Evolutionary conservation across 2,329 filamentous ascomycete genomes (phyloP), one percentile per base, ranked within the genome.

Genomic region (Alternaria sp.): DNA sequence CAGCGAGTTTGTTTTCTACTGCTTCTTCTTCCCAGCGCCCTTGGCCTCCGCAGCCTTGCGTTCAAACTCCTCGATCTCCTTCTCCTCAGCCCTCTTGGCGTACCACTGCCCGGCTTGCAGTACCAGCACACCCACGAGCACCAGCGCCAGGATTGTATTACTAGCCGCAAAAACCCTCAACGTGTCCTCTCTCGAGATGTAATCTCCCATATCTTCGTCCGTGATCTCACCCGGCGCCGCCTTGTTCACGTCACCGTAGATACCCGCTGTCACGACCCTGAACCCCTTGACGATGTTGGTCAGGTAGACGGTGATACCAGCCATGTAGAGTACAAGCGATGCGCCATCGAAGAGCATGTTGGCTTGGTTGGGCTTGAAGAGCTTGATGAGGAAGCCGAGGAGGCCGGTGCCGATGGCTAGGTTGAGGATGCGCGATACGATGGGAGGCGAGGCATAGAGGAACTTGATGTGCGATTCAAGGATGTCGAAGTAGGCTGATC

Each of bases 41-140:
- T 77, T 78, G 69, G 73, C 73, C 66, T 77, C 75, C 30, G 67
- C 72, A 36, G 70, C 73, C 61, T 79, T 79, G 73, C 80, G 82
- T 80, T 89, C 87, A 67, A 90, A 85, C 77, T 88, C 87, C 75
- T 88, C 88, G 59, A 87, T 85, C 80, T 97, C 94, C 78, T 94
- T 91, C 75, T 86, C 86, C 81, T 98, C 94, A 83, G 96, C 96
- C 77, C 92, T 87, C 86, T 98, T 94, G 25, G 96, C 96, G 83
- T 99, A 99, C 96, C 95, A 98, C 86, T 98, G 93, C 11, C 96
- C 96, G 19, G 93, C 93, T 87, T 99, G 96, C 76, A 99, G 83
- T 32, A 97, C 92, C 68, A 99, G 80, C 10, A 99, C 92, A 6
- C 96, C 96, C 4, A 98, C 90, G 57, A 99, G 83, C 28, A 99